Conservation (phyloP, 306 rosid genomes). For the Glycine tomentella region DNA sequence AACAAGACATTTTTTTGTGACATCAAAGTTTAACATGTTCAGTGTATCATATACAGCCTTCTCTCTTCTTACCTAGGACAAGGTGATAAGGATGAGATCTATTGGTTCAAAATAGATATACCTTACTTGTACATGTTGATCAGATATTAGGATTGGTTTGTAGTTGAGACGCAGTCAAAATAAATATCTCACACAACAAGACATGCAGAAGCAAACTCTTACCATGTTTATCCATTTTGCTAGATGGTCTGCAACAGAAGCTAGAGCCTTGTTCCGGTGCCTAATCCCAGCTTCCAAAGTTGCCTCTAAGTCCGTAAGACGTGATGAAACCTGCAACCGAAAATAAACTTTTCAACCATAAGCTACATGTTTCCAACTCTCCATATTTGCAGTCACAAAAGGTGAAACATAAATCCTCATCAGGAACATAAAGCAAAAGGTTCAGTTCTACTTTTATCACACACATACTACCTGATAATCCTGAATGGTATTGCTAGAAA, state of each 20-base stretch:
- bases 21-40: slow-evolving; percentile 97
- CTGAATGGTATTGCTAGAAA: slow-evolving; percentile 35
- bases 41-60: slow-evolving; percentile 95
- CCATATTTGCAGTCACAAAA: slow-evolving; percentile 19
- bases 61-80: slow-evolving; percentile 92
- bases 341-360: slow-evolving; percentile 28
- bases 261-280: slow-evolving; percentile 90
- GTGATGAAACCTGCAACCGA: slow-evolving; percentile 78
- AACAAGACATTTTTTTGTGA: slow-evolving; percentile 97
- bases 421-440: slow-evolving; percentile 13
- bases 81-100: slow-evolving; percentile 50
- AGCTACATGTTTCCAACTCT: slow-evolving; percentile 5
- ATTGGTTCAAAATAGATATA: slow-evolving; percentile 43
- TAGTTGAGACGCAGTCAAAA: slow-evolving; percentile 28
- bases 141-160: slow-evolving; percentile 34
- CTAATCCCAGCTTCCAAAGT: slow-evolving; percentile 92
- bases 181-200: slow-evolving; percentile 38
- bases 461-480: slow-evolving; percentile 4
- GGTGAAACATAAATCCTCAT: slow-evolving; percentile 32
- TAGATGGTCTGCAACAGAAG: slow-evolving; percentile 76
- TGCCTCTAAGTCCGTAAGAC: slow-evolving; percentile 86
- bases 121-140: slow-evolving; percentile 13
- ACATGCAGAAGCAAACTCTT: slow-evolving; percentile 41
- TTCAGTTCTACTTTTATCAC: neutral
- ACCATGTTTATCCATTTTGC: slow-evolving; percentile 94